Conservation (phyloP, 2,329 filamentous ascomycete genomes). For the Fragosphaeria purpurea region DNA sequence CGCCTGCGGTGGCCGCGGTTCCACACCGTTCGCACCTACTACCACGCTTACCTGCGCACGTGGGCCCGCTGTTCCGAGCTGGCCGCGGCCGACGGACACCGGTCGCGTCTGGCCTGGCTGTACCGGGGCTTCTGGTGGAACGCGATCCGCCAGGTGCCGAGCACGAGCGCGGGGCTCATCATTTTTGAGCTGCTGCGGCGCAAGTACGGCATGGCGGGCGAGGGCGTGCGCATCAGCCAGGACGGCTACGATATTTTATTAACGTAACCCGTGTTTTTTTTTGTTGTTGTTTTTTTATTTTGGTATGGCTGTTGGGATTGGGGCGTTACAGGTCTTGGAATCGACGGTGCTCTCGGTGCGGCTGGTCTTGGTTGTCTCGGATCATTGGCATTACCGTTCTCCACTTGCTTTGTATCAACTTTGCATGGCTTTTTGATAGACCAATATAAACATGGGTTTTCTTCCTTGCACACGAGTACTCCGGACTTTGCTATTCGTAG, state of each 20-base stretch:
- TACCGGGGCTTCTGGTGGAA: conserved; percentile 65
- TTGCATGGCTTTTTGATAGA: too few species aligned
- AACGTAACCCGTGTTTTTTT: background rate
- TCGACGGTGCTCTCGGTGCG: too few species aligned
- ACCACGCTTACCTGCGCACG: conserved; percentile 60
- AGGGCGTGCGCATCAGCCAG: conserved; percentile 54
- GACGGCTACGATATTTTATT: conserved; percentile 65
- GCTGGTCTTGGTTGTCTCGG: too few species aligned
- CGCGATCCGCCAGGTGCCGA: conserved; percentile 64
- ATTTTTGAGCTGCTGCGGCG: conserved; percentile 68
- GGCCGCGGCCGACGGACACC: conserved; percentile 41
- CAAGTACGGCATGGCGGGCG: conserved; percentile 56
- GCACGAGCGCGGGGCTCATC: conserved; percentile 66
- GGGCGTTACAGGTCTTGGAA: too few species aligned
- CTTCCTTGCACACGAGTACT: too few species aligned
- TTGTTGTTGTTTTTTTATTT: too few species aligned
- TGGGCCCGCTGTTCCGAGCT: conserved; percentile 49
- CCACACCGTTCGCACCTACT: conserved; percentile 55
- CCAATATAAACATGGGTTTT: too few species aligned
- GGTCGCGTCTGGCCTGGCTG: conserved; percentile 51
- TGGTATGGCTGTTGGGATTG: too few species aligned
- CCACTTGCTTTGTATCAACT: too few species aligned
- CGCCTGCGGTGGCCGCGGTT: conserved; percentile 23
- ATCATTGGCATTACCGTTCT: too few species aligned
- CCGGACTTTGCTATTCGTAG: too few species aligned